Evolutionary conservation across 352 stramenopile genomes (phyloP).

Genomic region (Elongisporangium prolatum): DNA sequence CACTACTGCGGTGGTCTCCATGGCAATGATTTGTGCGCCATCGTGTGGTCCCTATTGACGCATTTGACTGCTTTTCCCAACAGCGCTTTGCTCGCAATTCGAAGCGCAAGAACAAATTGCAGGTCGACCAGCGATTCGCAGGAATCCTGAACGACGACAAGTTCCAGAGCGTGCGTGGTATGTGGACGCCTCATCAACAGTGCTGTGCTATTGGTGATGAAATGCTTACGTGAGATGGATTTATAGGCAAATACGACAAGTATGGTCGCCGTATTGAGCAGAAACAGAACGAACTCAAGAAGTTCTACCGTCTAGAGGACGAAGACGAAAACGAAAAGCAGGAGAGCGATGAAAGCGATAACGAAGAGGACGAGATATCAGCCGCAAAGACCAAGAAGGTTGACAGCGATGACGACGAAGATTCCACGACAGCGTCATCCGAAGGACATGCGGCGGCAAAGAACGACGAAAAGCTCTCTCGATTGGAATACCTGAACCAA

Average conservation of each 20-base stretch:
- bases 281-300: conserved; percentile 70
- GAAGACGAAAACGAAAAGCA: conserved; percentile 33
- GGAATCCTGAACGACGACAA: conserved; percentile 67
- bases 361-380: conserved; percentile 24
- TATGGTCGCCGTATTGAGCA: conserved; percentile 81
- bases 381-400: conserved; percentile 18
- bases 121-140: conserved; percentile 78
- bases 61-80: not conserved
- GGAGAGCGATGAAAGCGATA: conserved; percentile 12
- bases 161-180: conserved; percentile 75
- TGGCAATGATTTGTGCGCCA: not conserved
- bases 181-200: no score
- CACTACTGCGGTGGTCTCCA: not conserved
- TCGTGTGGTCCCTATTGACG: not conserved
- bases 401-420: conserved; percentile 23
- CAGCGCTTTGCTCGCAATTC: conserved; percentile 73
- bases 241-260: conserved; percentile 79
- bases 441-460: conserved; percentile 4
- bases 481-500: conserved; percentile 82
- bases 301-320: conserved; percentile 76
- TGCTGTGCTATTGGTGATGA: not conserved
- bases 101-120: conserved; percentile 78
- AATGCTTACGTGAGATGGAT: not conserved
- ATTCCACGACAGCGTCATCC: conserved; percentile 10
- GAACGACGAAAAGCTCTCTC: conserved; percentile 61